A percentile compares a stretch with the other conserved stretches of the same genome.
These are phyloP conservation scores for Mesembryanthemum crystallinum DNA, from an alignment of 148 eudicot species.

Conservation along the genomic window DNA sequence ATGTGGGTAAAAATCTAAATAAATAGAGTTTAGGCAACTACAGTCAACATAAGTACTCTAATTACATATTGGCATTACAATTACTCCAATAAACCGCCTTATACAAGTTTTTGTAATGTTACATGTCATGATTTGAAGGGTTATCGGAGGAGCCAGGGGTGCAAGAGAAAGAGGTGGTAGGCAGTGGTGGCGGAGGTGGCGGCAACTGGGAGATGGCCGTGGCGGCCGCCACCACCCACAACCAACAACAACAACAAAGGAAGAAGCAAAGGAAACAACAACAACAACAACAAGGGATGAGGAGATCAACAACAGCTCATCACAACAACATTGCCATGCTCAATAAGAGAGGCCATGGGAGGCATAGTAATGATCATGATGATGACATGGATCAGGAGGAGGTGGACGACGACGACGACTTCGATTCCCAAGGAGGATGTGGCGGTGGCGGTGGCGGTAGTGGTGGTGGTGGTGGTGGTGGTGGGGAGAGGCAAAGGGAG, in stretches of 20 bases:
- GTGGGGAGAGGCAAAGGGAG: constrained; percentile 75
- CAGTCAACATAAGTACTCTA: too few relatives aligned
- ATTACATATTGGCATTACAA: too few relatives aligned
- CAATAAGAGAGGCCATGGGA: constrained; percentile 21
- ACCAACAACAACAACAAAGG: constrained; percentile 21
- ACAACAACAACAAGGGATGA: constrained; percentile 27
- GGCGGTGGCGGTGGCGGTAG: constrained; percentile 32
- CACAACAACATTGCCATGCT: background rate
- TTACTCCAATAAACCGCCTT: too few relatives aligned
- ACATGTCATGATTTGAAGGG: constrained; percentile 38
- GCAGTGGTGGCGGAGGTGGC: constrained; percentile 59
- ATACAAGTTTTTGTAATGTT: too few relatives aligned
- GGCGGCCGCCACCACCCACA: constrained; percentile 27
- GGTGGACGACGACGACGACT: constrained; percentile 37
- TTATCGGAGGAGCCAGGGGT: constrained; percentile 81
- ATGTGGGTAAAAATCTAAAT: too few relatives aligned
- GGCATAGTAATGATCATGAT: constrained; percentile 7
- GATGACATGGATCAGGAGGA: constrained; percentile 26
- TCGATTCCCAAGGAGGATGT: constrained; percentile 2
- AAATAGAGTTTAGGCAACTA: too few relatives aligned
- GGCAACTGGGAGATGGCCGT: constrained; percentile 57
- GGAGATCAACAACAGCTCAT: constrained; percentile 24
- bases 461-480: constrained; percentile 32
- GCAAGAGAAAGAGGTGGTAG: constrained; percentile 75
- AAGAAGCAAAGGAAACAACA: constrained; percentile 30